These are phyloP conservation scores for Hirsutella rhossiliensis DNA, from an alignment of 2,329 filamentous ascomycete species.

Conservation along the genomic window DNA sequence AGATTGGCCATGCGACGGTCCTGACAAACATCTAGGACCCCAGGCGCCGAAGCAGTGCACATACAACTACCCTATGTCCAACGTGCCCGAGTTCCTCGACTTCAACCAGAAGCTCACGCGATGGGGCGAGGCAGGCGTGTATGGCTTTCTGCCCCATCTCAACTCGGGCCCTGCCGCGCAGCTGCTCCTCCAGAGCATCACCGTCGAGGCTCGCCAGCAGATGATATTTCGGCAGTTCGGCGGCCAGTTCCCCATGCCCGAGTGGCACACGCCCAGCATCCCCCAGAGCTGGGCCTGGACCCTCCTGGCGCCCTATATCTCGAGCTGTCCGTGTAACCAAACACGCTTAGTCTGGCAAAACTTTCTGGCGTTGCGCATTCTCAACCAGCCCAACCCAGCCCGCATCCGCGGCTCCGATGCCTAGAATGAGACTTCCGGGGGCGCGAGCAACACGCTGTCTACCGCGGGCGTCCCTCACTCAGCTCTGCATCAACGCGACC, in stretches of 20 bases:
- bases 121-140: conserved; percentile 68
- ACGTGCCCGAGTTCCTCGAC: conserved; percentile 66
- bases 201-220: conserved; percentile 71
- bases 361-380: conserved; percentile 58
- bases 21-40: conserved; percentile 65
- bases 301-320: conserved; percentile 69
- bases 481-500: conserved; percentile 46
- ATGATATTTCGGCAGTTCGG: conserved; percentile 75
- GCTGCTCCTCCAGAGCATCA: conserved; percentile 63
- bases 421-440: conserved; percentile 51
- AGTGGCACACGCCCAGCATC: conserved; percentile 70
- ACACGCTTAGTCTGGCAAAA: conserved; percentile 77
- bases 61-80: conserved; percentile 71
- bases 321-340: conserved; percentile 58
- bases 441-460: conserved; percentile 42
- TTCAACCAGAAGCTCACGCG: conserved; percentile 80
- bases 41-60: conserved; percentile 61
- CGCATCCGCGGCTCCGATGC: conserved; percentile 51
- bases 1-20: conserved; percentile 65
- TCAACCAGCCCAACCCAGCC: conserved; percentile 67
- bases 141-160: conserved; percentile 69
- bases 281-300: conserved; percentile 83
- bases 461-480: conserved; percentile 28
- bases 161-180: conserved; percentile 64
- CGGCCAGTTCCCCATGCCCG: conserved; percentile 69